Evolutionary conservation across 805 yeast genomes (phyloP).

Genomic region (Ogataea methylovora): DNA sequence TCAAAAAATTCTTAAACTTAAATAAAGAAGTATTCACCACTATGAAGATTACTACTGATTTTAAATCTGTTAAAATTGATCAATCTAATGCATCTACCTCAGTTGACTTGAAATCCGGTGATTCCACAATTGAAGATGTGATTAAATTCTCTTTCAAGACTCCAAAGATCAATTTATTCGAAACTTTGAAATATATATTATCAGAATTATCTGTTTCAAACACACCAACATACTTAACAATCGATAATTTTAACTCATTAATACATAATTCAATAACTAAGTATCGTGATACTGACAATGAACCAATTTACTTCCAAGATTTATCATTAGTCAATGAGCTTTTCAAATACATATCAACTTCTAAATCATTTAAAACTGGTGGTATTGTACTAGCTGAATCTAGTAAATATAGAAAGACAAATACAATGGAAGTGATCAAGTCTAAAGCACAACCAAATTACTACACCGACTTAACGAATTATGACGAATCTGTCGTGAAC

Average conservation of each 20-base stretch:
- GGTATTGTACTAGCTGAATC: slow-evolving; percentile 60
- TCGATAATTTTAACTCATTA: slow-evolving; percentile 69
- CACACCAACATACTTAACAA: slow-evolving; percentile 55
- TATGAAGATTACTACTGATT: slow-evolving; percentile 16
- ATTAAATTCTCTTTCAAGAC: slow-evolving; percentile 16
- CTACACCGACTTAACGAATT: slow-evolving; percentile 40
- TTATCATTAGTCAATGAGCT: slow-evolving; percentile 59
- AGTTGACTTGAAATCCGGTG: slow-evolving; percentile 8
- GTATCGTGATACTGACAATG: slow-evolving; percentile 52
- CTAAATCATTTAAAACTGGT: slow-evolving; percentile 45
- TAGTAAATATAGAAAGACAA: slow-evolving; percentile 40
- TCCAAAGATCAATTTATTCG: slow-evolving; percentile 25
- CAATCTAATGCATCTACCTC: slow-evolving; percentile 7
- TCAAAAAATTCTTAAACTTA: slow-evolving; percentile 41
- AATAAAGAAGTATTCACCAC: slow-evolving; percentile 33
- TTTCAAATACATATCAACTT: slow-evolving; percentile 48
- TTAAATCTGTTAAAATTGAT: slow-evolving; percentile 19
- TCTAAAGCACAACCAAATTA: slow-evolving; percentile 46
- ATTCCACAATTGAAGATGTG: slow-evolving; percentile 37
- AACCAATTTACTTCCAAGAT: slow-evolving; percentile 48
- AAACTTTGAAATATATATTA: slow-evolving; percentile 46
- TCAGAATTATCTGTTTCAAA: slow-evolving; percentile 47
- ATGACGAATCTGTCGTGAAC: neutral
- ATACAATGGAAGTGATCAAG: slow-evolving; percentile 55
- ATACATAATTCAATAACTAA: slow-evolving; percentile 45